Evolutionary conservation across 192 early-diverging fungal species (phyloP), one percentile per base, ranked within the genome.

Genomic region (Obelidium mucronatum): DNA sequence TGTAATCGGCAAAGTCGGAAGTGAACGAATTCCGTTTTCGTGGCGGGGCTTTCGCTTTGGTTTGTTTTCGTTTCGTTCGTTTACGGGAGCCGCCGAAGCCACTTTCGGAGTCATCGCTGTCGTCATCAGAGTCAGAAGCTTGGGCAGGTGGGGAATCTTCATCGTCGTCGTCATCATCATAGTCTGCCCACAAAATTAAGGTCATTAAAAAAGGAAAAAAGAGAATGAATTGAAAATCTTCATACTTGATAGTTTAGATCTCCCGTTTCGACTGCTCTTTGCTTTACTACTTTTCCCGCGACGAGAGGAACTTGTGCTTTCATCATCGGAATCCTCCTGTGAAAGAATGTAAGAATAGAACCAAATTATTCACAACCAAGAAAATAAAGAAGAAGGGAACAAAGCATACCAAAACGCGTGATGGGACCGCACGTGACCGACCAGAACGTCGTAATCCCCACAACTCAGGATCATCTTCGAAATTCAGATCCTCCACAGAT

Each of bases 391-490:
- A 51, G 24, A 67, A 42, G 22, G 15, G 24, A 26, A 67, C 44
- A 33, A 39, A 52, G 34, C 35, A 48, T 53, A 75, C 87, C 78
- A 74, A 82, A 75, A 42, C 76, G 52, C 61, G 82, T 66, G 75
- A 69, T 78, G 64, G 77, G 58, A 28, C 79, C 44, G 37, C 79
- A 66, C 73, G 81, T 65, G 78, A 78, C 60, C 91, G 77, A 22
- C 83, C 85, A 22, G 90, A 91, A 64, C 91, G 60, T 61, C 91
- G 79, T 8, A 92, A 78, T 42, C 91, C 88, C 69, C 89, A 92
- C 37, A 92, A 73, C 31, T 91, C 89, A 19, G 91, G 88, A 79
- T 92, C 89, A 66, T 76, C 74, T n/a, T 76, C 74, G 34, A 28
- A 22, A 55, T 55, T 19, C 26, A 67, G 19, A 13, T 64, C 60